A percentile compares a stretch with the other conserved stretches of the same genome.
Conservation (phyloP, 2,329 filamentous ascomycete genomes). For the Stachybotrys echinatus region DNA sequence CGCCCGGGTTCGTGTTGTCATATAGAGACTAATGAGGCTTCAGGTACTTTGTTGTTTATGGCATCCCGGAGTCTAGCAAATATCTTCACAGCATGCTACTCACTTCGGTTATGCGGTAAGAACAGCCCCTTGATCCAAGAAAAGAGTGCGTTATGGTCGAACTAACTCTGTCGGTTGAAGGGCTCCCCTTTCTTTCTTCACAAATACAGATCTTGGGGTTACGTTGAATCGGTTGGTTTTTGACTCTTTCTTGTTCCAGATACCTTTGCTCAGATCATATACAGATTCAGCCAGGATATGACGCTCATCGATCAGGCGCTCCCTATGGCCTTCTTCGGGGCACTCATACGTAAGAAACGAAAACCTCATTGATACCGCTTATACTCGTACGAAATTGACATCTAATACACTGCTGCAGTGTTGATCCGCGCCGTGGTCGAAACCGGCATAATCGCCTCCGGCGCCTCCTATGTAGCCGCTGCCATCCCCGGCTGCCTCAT, state of each 20-base stretch:
- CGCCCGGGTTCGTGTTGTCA: too few relatives aligned
- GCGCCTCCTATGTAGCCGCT: constrained; percentile 23
- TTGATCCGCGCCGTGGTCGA: constrained; percentile 16
- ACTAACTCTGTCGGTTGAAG: constrained; percentile 10
- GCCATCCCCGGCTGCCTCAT: constrained; percentile 33
- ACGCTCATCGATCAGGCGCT: constrained; percentile 34
- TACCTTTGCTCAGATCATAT: constrained; percentile 10
- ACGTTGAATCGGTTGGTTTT: constrained; percentile 31
- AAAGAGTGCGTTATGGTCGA: neutral
- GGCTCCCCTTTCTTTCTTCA: constrained; percentile 35
- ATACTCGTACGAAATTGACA: too few relatives aligned
- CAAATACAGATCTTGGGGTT: constrained; percentile 31
- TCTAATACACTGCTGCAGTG: constrained; percentile 13
- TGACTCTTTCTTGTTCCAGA: constrained; percentile 3
- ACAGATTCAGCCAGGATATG: constrained; percentile 37
- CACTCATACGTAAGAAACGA: neutral
- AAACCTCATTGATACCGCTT: neutral
- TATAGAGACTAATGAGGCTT: neutral
- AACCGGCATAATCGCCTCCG: constrained; percentile 16
- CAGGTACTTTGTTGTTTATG: constrained; percentile 18
- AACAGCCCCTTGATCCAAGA: neutral
- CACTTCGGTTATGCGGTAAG: constrained; percentile 12
- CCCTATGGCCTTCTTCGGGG: constrained; percentile 20
- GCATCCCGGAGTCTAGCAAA: constrained; percentile 14
- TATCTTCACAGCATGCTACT: constrained; percentile 13